Percentiles rank a stretch among this genome's conserved stretches.
phyloP scores from a whole-genome alignment of 2,329 filamentous ascomycete genomes.

The Cryphonectria radicalis region DNA sequence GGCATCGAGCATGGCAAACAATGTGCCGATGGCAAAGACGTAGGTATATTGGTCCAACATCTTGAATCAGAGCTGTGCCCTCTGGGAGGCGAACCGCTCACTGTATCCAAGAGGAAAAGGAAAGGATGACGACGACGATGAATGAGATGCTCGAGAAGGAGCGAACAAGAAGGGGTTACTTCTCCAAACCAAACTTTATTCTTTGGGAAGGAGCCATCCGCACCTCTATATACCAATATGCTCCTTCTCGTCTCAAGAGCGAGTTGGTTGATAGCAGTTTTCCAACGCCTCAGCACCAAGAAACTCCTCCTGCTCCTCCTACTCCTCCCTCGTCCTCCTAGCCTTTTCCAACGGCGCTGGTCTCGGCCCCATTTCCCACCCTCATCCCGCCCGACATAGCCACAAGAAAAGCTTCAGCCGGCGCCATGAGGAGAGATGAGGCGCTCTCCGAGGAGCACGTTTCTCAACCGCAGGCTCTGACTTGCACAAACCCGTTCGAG shows the following conservation, averaged over 20 bases:
- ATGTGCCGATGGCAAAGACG: slow-evolving; percentile 74
- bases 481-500: neutral
- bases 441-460: neutral
- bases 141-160: neutral
- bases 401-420: neutral
- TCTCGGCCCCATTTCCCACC: neutral
- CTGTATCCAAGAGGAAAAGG: too few relatives aligned
- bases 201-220: neutral
- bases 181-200: neutral
- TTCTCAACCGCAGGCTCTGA: neutral
- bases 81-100: neutral
- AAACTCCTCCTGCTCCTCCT: too few relatives aligned
- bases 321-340: neutral
- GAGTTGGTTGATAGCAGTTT: neutral
- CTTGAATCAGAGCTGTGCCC: slow-evolving; percentile 39
- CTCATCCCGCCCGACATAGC: neutral
- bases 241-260: neutral
- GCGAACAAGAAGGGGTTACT: neutral
- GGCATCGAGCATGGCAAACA: slow-evolving; percentile 76
- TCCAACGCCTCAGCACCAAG: too few relatives aligned
- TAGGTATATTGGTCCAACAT: slow-evolving; percentile 71
- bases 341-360: neutral
- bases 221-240: neutral
- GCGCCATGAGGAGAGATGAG: too few relatives aligned
- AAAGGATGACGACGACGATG: neutral